These are phyloP conservation scores for Yamagishiella unicocca DNA, from an alignment of 139 green algal species.

Conservation along the genomic window DNA sequence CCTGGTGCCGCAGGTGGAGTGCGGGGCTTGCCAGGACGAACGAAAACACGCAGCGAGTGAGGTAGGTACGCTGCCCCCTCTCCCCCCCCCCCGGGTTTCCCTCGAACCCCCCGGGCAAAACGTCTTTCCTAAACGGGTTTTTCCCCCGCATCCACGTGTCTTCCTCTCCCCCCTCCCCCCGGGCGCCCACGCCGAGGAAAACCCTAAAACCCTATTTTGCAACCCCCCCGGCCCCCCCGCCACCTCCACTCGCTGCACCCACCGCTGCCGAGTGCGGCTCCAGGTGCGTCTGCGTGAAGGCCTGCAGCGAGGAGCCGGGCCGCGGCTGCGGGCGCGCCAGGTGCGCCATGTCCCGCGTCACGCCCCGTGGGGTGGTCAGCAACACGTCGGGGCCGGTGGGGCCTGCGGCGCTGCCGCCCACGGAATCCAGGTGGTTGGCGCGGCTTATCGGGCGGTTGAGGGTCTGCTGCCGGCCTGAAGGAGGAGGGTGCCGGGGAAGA, in stretches of 20 bases:
- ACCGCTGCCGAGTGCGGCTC: neutral
- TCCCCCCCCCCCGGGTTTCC: neutral
- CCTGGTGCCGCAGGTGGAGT: too few species aligned
- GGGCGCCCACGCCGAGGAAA: too few species aligned
- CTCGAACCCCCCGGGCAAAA: neutral
- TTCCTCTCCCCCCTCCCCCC: too few species aligned
- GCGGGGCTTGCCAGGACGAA: too few species aligned
- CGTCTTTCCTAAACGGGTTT: too few species aligned
- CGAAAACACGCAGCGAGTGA: too few species aligned
- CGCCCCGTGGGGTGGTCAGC: constrained; percentile 11
- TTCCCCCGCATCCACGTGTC: too few species aligned
- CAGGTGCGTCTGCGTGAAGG: constrained; percentile 11
- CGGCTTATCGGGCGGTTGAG: neutral
- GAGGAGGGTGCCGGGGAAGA: too few species aligned
- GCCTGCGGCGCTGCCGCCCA: constrained; percentile 1
- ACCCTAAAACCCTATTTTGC: too few species aligned
- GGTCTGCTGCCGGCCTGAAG: neutral
- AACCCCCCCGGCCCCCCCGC: too few species aligned
- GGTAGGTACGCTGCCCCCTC: neutral
- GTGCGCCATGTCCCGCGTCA: constrained; percentile 17
- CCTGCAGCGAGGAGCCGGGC: constrained; percentile 35
- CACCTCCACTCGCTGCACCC: neutral
- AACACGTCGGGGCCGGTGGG: constrained; percentile 17
- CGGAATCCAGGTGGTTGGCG: neutral
- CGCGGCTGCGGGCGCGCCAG: neutral